phyloP scores from a whole-genome alignment of 2,329 filamentous ascomycete genomes.

The Venturia nashicola region DNA sequence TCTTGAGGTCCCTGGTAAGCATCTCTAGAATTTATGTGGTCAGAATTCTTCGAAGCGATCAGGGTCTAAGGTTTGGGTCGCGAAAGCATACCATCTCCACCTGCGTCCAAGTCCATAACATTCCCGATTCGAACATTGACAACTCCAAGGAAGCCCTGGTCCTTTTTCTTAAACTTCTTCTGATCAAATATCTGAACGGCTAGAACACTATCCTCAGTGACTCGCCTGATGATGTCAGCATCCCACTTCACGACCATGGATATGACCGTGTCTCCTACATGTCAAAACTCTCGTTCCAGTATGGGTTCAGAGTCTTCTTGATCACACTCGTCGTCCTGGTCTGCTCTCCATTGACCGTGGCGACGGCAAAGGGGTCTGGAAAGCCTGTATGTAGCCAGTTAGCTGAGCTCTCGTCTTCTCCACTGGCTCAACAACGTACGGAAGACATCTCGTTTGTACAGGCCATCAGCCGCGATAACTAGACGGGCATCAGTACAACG shows the following conservation, averaged over 20 bases:
- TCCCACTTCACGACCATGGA: not conserved
- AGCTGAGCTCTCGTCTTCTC: not conserved
- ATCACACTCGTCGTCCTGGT: constrained; percentile 96
- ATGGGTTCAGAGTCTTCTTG: constrained; percentile 96
- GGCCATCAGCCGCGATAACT: constrained; percentile 97
- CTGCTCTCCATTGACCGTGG: constrained; percentile 94
- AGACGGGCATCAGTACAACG: constrained; percentile 18
- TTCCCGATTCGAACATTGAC: constrained; percentile 95
- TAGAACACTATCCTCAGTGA: constrained; percentile 89
- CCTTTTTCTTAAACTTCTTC: constrained; percentile 99
- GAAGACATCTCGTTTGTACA: constrained; percentile 99
- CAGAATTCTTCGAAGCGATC: not conserved
- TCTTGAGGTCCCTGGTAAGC: constrained; percentile 94
- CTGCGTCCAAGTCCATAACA: constrained; percentile 79
- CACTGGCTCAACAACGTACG: constrained; percentile 48
- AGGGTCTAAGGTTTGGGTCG: not conserved
- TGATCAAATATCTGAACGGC: constrained; percentile 99
- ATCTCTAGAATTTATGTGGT: constrained; percentile 49
- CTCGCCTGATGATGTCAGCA: constrained; percentile 46
- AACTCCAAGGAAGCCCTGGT: constrained; percentile 93
- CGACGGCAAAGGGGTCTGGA: constrained; percentile 93
- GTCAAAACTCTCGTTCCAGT: constrained; percentile 99
- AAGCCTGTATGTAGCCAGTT: constrained; percentile 56
- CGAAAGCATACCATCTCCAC: constrained; percentile 66
- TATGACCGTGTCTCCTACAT: constrained; percentile 52